Conservation (phyloP, 495 filamentous ascomycete species). For the Talaromyces thailandensis region DNA sequence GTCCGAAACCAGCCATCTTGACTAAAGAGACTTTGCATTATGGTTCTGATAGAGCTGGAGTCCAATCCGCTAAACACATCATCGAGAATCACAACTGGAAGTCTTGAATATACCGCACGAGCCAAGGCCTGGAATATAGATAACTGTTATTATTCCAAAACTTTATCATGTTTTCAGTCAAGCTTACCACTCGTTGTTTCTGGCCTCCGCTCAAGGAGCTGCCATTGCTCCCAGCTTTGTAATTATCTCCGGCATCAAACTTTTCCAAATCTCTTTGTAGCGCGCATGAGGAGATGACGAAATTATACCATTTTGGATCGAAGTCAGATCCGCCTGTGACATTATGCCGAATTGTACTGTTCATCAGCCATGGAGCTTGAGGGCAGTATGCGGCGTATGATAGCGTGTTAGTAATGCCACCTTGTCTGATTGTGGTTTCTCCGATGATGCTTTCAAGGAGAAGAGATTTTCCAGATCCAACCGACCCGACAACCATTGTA, state of each 20-base stretch:
- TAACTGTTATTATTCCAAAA: background rate
- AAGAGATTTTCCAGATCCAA: slow-evolving; percentile 47
- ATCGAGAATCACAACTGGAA: slow-evolving; percentile 42
- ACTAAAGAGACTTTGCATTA: slow-evolving; percentile 18
- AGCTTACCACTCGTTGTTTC: slow-evolving; percentile 19
- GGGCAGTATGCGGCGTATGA: slow-evolving; percentile 41
- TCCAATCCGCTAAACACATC: slow-evolving; percentile 46
- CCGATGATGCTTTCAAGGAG: slow-evolving; percentile 42
- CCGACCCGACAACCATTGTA: slow-evolving; percentile 44
- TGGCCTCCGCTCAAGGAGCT: slow-evolving; percentile 58
- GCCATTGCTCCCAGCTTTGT: slow-evolving; percentile 53
- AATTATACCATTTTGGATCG: slow-evolving; percentile 46
- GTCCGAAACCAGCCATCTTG: slow-evolving; percentile 16
- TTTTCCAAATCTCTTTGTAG: slow-evolving; percentile 45
- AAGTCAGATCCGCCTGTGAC: slow-evolving; percentile 44
- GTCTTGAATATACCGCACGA: slow-evolving; percentile 45
- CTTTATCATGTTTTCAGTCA: background rate
- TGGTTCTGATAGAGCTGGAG: slow-evolving; percentile 29
- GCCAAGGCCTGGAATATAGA: slow-evolving; percentile 23
- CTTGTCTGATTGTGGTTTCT: slow-evolving; percentile 27
- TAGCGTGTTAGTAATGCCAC: background rate
- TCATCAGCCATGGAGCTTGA: slow-evolving; percentile 45
- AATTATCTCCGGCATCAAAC: slow-evolving; percentile 48
- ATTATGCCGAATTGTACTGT: slow-evolving; percentile 47
- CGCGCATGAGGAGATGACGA: slow-evolving; percentile 50